Base-by-base conservation (phyloP, 1,284 basidiomycete genomes). In the Neotropicomus parvogracilis region DNA sequence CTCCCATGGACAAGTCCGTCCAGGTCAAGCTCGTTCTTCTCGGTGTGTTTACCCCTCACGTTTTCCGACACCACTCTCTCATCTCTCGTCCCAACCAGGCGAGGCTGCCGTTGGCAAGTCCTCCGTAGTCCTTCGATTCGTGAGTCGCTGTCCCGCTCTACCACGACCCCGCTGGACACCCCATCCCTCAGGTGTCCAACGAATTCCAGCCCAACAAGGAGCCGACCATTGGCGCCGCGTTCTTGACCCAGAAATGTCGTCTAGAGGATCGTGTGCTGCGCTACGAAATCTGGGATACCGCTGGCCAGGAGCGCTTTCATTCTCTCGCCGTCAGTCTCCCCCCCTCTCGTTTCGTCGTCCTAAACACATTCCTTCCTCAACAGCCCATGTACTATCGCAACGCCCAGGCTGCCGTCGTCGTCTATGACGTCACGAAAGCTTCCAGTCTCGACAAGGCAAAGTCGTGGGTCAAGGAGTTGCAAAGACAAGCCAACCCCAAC, bases 61-160 rank as follows among this genome's bases (percentile, higher is more conserved):
- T 24, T 24, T 24, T 24, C 24, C 24, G 5, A 8, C 24, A 24
- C 67, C 7, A 9, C 24, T 19, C 37, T 24, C 4, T n/a, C 2
- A 16, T 8, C n/a, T 6, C 7, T 6, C 16, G 26, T 13, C 28
- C n/a, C 45, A 38, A 32, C 41, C 31, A 95, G 92, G 95, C 59
- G 97, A 99, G 77, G 94, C 95, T 53, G 95, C 97, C 49, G 97
- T 99, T 47, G 97, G 97, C 56, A 99, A 99, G 77, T 97, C 95
- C n/a, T 98, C 95, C 21, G 86, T 99, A 50, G 97, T 99, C 33
- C 82, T 99, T 53, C 88, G 97, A 69, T 99, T 99, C 67, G 95
- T 97, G 68, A 65, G 85, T 79, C 24, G 16, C 37, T 19, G 12
- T 35, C 48, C 14, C 48, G 14, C 33, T 20, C 21, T 46, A 6